Conservation (phyloP, 2,329 filamentous ascomycete species). For the Aspergillus tamarii region DNA sequence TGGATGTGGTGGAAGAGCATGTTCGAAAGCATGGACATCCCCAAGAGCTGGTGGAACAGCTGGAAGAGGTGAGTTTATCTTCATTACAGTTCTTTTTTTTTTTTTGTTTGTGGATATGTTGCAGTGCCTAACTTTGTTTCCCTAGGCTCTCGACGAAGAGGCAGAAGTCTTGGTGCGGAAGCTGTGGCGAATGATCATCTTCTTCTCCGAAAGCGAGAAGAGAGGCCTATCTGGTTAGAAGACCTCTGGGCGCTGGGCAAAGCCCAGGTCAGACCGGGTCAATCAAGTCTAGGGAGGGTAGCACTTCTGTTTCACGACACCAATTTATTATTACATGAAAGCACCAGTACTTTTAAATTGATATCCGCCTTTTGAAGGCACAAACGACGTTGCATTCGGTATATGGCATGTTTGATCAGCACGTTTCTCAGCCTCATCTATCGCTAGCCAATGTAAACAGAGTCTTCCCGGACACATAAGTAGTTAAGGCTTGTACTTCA, state of each 20-base stretch:
- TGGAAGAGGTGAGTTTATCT: constrained; percentile 71
- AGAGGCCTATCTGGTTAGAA: constrained; percentile 72
- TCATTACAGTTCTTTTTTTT: background rate
- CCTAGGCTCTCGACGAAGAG: constrained; percentile 86
- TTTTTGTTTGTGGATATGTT: background rate
- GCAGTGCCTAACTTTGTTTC: constrained; percentile 36
- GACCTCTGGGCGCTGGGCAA: background rate
- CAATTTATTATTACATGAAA: background rate
- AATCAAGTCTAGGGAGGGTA: background rate
- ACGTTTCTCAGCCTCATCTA: background rate
- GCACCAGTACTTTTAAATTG: constrained; percentile 5
- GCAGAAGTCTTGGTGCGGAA: constrained; percentile 93
- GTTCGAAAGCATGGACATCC: constrained; percentile 74
- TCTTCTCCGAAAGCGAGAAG: constrained; percentile 95
- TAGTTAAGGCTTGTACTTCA: background rate
- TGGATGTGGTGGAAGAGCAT: constrained; percentile 89
- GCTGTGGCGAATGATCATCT: constrained; percentile 97
- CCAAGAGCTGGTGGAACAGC: constrained; percentile 78
- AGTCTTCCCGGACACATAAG: background rate
- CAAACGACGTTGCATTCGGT: background rate
- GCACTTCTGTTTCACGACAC: background rate
- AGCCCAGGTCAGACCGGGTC: background rate
- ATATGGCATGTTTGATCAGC: background rate
- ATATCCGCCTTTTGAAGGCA: constrained; percentile 8
- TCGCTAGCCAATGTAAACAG: background rate